Evolutionary conservation across 1,284 basidiomycete species (phyloP).

Genomic region (Golubevia sp.): DNA sequence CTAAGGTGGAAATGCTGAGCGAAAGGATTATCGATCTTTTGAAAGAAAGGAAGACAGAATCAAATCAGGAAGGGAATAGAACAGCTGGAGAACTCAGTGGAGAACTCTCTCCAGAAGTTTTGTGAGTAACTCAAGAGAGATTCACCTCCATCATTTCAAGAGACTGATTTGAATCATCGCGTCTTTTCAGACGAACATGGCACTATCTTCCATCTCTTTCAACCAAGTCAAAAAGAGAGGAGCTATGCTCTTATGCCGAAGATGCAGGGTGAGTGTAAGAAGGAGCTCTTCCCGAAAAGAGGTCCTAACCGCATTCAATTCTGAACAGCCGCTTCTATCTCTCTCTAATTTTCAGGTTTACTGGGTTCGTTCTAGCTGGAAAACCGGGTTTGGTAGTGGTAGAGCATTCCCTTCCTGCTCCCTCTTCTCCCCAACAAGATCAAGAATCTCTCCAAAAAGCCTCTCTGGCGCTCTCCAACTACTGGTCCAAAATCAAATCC

Average conservation of each 20-base stretch:
- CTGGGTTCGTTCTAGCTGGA: conserved; percentile 40
- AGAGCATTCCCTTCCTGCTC: conserved; percentile 23
- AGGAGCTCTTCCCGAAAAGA: no score
- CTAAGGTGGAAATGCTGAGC: background rate
- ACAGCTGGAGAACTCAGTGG: background rate
- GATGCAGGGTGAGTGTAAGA: conserved; percentile 13
- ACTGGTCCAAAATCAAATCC: conserved; percentile 37
- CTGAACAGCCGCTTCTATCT: no score
- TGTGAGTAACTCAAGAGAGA: background rate
- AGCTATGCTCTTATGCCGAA: conserved; percentile 26
- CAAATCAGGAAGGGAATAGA: background rate
- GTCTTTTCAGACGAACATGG: no score
- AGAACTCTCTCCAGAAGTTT: no score
- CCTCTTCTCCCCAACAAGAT: conserved; percentile 1
- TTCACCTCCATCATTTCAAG: background rate
- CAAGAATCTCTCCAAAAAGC: conserved; percentile 3
- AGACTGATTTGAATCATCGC: no score
- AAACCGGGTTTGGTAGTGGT: conserved; percentile 44
- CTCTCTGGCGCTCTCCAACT: conserved; percentile 9
- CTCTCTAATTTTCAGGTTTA: conserved; percentile 12
- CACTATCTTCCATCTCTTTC: conserved; percentile 37
- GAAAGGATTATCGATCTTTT: background rate
- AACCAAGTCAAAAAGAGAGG: conserved; percentile 24
- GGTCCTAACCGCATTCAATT: no score
- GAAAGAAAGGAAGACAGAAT: background rate